These are phyloP conservation scores for Orbilia quercus DNA, from an alignment of 2,329 filamentous ascomycete genomes.

Conservation along the genomic window DNA sequence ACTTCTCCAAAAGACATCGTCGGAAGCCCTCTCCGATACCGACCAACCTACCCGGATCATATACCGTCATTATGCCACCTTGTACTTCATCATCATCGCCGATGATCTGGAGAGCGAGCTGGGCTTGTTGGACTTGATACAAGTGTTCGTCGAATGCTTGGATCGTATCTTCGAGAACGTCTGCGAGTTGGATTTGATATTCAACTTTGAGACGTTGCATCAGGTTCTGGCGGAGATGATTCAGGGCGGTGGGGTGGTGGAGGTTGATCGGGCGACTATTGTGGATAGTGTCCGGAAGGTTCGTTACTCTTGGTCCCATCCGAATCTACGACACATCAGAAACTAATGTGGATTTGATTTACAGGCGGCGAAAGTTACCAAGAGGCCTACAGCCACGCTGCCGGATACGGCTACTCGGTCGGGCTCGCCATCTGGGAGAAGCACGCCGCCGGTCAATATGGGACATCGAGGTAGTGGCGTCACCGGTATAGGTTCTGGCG, in stretches of 20 bases:
- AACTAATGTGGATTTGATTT: background rate
- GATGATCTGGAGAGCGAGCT: conserved; percentile 96
- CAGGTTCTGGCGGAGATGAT: conserved; percentile 93
- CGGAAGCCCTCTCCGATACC: conserved; percentile 69
- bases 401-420: conserved; percentile 39
- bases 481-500: conserved; percentile 52
- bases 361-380: conserved; percentile 56
- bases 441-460: conserved; percentile 30
- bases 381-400: conserved; percentile 43
- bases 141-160: conserved; percentile 96
- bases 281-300: conserved; percentile 90
- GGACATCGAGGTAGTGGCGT: conserved; percentile 53
- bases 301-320: background rate
- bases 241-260: conserved; percentile 91
- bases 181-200: conserved; percentile 97
- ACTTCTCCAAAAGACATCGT: conserved; percentile 72
- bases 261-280: conserved; percentile 74
- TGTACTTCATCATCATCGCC: conserved; percentile 98
- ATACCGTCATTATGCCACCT: conserved; percentile 96
- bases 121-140: conserved; percentile 93
- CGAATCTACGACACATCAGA: too few relatives aligned
- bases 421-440: conserved; percentile 41
- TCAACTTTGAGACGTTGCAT: conserved; percentile 98
- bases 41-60: conserved; percentile 95
- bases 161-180: conserved; percentile 98